Percentiles rank a stretch among this genome's conserved stretches.
phyloP scores from a whole-genome alignment of 768 basidiomycete genomes.

The Phlegmacium glaucopus region DNA sequence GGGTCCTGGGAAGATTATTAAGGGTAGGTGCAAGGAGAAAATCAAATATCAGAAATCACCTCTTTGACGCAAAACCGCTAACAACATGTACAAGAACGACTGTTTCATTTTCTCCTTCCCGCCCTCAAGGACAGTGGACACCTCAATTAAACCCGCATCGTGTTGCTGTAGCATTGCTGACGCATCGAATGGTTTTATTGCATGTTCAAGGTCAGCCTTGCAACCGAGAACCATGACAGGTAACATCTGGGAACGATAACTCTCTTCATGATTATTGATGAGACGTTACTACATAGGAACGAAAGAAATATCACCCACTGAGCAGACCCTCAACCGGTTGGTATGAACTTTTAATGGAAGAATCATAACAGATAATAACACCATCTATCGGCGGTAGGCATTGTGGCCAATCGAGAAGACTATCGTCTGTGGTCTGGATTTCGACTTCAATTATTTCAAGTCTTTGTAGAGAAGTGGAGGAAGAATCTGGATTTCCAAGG shows the following conservation, averaged over 20 bases:
- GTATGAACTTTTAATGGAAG: constrained; percentile 59
- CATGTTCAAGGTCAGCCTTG: constrained; percentile 70
- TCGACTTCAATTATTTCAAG: constrained; percentile 57
- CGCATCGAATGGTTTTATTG: constrained; percentile 56
- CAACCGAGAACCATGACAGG: constrained; percentile 80
- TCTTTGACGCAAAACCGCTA: constrained; percentile 53
- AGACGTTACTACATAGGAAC: not conserved
- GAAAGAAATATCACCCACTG: constrained; percentile 46
- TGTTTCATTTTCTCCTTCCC: constrained; percentile 73
- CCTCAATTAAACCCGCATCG: constrained; percentile 78
- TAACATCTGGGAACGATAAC: constrained; percentile 53
- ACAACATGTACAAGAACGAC: constrained; percentile 72
- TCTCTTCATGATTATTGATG: constrained; percentile 36
- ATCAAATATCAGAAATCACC: constrained; percentile 27
- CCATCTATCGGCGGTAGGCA: constrained; percentile 66
- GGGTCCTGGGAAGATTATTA: constrained; percentile 20
- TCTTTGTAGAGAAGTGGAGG: constrained; percentile 12
- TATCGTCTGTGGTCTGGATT: constrained; percentile 33
- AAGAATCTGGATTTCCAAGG: constrained; percentile 30
- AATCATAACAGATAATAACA: constrained; percentile 84
- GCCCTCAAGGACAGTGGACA: constrained; percentile 49
- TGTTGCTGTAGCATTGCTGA: constrained; percentile 50
- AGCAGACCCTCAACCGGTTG: constrained; percentile 63
- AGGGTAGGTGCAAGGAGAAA: not conserved
- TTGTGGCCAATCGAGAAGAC: constrained; percentile 45